Percentiles rank a stretch among this genome's conserved stretches.
phyloP scores from a whole-genome alignment of 1,139 yeast genomes.

The Chernovozyma aurita region DNA sequence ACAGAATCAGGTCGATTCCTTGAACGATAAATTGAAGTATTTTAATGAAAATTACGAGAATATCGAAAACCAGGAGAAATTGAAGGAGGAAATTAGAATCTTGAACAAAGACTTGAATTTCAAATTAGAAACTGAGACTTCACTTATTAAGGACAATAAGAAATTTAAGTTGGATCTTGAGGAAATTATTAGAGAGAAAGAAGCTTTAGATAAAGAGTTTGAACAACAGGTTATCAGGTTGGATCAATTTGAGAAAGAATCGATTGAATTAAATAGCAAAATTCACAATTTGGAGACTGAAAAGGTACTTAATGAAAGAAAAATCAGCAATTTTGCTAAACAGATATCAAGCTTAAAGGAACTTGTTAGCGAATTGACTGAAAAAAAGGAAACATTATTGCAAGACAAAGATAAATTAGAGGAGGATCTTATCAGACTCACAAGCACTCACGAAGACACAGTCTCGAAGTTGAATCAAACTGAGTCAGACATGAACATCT shows the following conservation, averaged over 20 bases:
- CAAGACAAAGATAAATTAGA: constrained; percentile 46
- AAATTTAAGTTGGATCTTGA: constrained; percentile 60
- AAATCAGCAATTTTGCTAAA: constrained; percentile 42
- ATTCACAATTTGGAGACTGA: constrained; percentile 45
- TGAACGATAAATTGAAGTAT: constrained; percentile 52
- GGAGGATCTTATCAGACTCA: constrained; percentile 38
- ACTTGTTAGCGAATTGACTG: constrained; percentile 45
- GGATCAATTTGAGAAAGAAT: constrained; percentile 41
- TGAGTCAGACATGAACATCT: constrained; percentile 25
- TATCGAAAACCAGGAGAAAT: constrained; percentile 37
- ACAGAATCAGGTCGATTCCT: constrained; percentile 35
- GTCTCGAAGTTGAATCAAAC: constrained; percentile 28
- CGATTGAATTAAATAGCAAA: constrained; percentile 43
- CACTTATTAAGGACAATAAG: constrained; percentile 60
- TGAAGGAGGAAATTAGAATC: constrained; percentile 53
- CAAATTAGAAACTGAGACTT: constrained; percentile 60
- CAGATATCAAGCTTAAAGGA: constrained; percentile 51
- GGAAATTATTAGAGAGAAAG: constrained; percentile 42
- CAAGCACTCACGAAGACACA: constrained; percentile 42
- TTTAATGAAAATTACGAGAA: constrained; percentile 47
- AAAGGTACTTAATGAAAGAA: constrained; percentile 40
- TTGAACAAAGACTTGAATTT: constrained; percentile 55
- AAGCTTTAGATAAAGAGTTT: constrained; percentile 49
- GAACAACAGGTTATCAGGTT: constrained; percentile 48
- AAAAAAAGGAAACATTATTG: constrained; percentile 47